A percentile compares a stretch with the other conserved stretches of the same genome.
Evolutionary conservation across 208 protist species (phyloP).

Genomic region (Angomonas ambiguus): DNA sequence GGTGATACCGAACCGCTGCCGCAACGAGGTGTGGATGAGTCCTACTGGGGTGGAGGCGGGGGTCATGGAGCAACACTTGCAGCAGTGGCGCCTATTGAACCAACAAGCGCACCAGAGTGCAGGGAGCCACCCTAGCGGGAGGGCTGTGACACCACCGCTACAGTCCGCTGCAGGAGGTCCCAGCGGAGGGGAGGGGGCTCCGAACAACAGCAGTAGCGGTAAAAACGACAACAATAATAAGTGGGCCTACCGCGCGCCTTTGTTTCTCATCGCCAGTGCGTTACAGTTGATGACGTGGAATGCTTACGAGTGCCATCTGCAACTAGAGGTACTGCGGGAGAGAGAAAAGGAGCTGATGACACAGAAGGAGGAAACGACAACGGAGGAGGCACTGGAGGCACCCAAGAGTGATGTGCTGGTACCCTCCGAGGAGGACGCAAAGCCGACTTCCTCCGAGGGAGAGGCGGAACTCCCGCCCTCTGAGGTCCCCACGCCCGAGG

Average conservation of each 20-base stretch:
- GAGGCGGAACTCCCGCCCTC: no score
- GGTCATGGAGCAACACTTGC: no score
- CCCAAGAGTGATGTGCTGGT: not conserved
- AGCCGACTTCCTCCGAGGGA: not conserved
- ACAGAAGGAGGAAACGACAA: not conserved
- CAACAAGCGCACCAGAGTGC: not conserved
- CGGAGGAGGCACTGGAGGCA: not conserved
- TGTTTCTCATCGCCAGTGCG: conserved; percentile 69
- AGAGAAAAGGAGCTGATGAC: not conserved
- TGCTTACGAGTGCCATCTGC: conserved; percentile 48
- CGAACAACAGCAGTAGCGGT: not conserved
- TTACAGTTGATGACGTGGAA: conserved; percentile 82
- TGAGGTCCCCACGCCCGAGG: no score
- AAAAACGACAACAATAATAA: conserved; percentile 1
- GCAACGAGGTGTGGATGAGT: conserved; percentile 71
- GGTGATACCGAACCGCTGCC: conserved; percentile 71
- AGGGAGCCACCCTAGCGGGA: not conserved
- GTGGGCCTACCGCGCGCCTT: conserved; percentile 50
- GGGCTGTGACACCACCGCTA: no score
- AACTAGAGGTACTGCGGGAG: not conserved
- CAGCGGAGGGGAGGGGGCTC: no score
- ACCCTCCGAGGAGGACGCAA: not conserved
- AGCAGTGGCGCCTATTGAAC: no score
- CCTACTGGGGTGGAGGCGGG: conserved; percentile 9
- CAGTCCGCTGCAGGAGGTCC: no score